Percentiles rank a stretch among this genome's conserved stretches.
Evolutionary conservation across 2,329 filamentous ascomycete species (phyloP).

Genomic region (Metarhizium humberi): DNA sequence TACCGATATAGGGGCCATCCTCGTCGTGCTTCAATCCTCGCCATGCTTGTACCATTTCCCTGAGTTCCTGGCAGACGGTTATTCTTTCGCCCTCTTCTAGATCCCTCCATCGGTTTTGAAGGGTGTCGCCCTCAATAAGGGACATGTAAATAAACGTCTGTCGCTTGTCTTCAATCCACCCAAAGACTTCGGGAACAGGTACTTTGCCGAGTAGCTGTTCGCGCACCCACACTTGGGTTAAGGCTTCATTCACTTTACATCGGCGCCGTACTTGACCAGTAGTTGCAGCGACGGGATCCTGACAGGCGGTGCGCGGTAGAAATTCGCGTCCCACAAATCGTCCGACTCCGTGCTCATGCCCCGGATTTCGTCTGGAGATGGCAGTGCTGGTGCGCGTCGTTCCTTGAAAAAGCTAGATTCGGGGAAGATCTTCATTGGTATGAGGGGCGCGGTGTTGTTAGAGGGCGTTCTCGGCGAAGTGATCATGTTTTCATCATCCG

Average conservation of each 20-base stretch:
- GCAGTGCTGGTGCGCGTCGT: constrained; percentile 13
- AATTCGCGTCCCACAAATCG: constrained; percentile 7
- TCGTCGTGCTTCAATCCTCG: constrained; percentile 10
- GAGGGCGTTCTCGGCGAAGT: too few relatives aligned
- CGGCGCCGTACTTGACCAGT: constrained; percentile 24
- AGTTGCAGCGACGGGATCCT: constrained; percentile 21
- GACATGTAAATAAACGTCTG: constrained; percentile 19
- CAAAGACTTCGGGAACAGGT: constrained; percentile 25
- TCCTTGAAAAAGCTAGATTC: constrained; percentile 14
- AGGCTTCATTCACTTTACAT: constrained; percentile 18
- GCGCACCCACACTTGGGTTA: constrained; percentile 18
- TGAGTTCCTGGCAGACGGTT: constrained; percentile 21
- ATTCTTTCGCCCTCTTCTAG: constrained; percentile 12
- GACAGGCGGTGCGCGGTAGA: constrained; percentile 21
- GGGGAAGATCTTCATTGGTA: too few relatives aligned
- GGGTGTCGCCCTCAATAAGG: constrained; percentile 12
- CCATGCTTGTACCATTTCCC: constrained; percentile 12
- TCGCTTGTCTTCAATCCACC: constrained; percentile 10
- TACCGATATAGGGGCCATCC: constrained; percentile 11
- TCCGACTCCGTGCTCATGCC: constrained; percentile 15
- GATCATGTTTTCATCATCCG: too few relatives aligned
- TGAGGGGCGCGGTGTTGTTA: too few relatives aligned
- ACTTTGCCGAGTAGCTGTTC: constrained; percentile 15
- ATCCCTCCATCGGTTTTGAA: constrained; percentile 11
- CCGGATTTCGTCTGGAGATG: constrained; percentile 19